Percentiles rank a stretch among this genome's conserved stretches.
These are phyloP conservation scores for Malassezia furfur DNA, from an alignment of 1,284 basidiomycete species.

Conservation along the genomic window DNA sequence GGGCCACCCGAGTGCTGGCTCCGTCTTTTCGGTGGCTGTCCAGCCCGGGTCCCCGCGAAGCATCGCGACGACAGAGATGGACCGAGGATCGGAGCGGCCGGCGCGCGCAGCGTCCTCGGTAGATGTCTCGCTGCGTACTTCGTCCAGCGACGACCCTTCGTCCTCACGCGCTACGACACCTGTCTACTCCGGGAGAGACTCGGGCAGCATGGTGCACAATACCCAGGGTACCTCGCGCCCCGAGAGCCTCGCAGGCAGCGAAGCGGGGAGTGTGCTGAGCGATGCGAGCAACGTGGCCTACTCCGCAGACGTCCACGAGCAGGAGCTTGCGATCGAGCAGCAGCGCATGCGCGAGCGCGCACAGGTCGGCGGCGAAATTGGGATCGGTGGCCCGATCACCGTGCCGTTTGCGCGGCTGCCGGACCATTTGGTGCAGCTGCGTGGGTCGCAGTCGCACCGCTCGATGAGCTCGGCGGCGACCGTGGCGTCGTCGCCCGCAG, in stretches of 20 bases:
- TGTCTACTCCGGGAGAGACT: conserved; percentile 17
- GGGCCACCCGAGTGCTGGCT: conserved; percentile 36
- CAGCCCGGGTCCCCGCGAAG: conserved; percentile 42
- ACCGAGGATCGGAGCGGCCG: conserved; percentile 6
- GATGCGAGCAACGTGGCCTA: conserved; percentile 20
- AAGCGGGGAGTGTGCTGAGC: conserved; percentile 29
- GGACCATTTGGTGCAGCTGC: not conserved
- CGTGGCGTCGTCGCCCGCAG: not conserved
- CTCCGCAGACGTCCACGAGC: conserved; percentile 24
- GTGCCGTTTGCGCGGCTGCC: not conserved
- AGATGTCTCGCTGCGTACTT: not conserved
- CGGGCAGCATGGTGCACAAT: conserved; percentile 14
- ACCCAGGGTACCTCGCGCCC: conserved; percentile 2
- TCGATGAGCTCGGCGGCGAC: conserved; percentile 11
- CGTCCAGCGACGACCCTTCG: conserved; percentile 14
- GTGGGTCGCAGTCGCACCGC: not conserved
- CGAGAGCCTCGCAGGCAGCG: conserved; percentile 24
- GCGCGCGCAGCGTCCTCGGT: conserved; percentile 18
- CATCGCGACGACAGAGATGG: conserved; percentile 21
- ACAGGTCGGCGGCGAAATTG: conserved; percentile 33
- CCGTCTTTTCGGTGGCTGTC: conserved; percentile 42
- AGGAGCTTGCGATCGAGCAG: conserved; percentile 33
- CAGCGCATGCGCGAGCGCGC: conserved; percentile 39
- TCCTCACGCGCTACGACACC: conserved; percentile 17
- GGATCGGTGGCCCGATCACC: conserved; percentile 26